These are phyloP conservation scores for Podospora bellae-mahoneyi DNA, from an alignment of 495 filamentous ascomycete species.

Conservation along the genomic window DNA sequence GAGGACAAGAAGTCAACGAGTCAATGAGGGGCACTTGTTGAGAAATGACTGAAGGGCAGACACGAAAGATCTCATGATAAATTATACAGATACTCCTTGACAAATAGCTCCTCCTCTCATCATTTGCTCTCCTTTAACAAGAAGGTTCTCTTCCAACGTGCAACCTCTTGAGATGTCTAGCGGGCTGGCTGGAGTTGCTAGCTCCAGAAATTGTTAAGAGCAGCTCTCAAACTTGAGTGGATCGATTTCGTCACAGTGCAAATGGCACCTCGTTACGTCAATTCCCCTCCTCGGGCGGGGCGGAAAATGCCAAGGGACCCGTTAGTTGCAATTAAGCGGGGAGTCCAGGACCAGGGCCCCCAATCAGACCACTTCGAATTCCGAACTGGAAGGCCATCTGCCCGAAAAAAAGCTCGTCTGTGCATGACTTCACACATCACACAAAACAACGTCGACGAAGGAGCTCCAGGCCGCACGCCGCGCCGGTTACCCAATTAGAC, in stretches of 20 bases:
- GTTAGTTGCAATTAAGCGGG: conserved; percentile 22
- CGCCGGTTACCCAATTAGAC: conserved; percentile 41
- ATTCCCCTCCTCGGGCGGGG: conserved; percentile 8
- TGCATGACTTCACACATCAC: conserved; percentile 37
- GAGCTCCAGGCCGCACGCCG: conserved; percentile 33
- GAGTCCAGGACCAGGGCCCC: conserved; percentile 14
- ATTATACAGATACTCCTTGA: too few species aligned
- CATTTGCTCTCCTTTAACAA: too few species aligned
- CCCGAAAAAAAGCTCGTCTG: conserved; percentile 39
- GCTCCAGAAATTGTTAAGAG: not conserved
- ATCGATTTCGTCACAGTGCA: conserved; percentile 10
- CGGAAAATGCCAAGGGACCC: not conserved
- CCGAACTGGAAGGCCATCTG: conserved; percentile 27
- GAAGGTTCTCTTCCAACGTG: not conserved
- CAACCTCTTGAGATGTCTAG: not conserved
- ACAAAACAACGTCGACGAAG: conserved; percentile 31
- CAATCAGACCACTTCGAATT: conserved; percentile 34
- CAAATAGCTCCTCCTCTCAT: too few species aligned
- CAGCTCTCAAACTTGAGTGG: conserved; percentile 7
- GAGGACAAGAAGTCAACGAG: conserved; percentile 6
- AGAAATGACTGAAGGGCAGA: not conserved
- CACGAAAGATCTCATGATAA: too few species aligned
- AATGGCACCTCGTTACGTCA: conserved; percentile 3
- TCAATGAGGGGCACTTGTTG: not conserved
- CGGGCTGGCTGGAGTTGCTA: not conserved